Evolutionary conservation across 2,329 filamentous ascomycete genomes (phyloP), one percentile per base, ranked within the genome.

Genomic region (Hirsutella thompsonii): DNA sequence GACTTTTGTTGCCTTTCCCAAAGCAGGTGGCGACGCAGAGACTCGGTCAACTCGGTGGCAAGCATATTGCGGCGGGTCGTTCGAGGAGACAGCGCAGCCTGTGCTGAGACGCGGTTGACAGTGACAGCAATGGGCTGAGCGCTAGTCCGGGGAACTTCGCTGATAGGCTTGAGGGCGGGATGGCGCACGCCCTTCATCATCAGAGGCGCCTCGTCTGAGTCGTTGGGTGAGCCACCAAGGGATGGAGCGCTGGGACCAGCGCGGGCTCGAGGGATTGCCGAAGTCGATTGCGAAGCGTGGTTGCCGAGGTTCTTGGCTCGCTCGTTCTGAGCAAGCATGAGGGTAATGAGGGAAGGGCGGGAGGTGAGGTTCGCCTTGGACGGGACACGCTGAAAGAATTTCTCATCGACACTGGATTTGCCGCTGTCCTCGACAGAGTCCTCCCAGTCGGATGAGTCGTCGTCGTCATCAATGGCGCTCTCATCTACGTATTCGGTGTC

Each of bases 1-100:
- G 86, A 87, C 72, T 92, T 94, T 57, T 96, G 90, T 56, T 94
- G 87, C 40, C 92, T 82, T 60, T 98, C 92, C 84, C 87, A 94
- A 14, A 96, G 74, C 14, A 98, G 79, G 53, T 95, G 85, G 51
- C 88, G 84, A 19, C 92, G 79, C 3, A 98, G 78, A 19, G 87
- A 94, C 58, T 94, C 88, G 2, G 90, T 95, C 41, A 98, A 69
- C 65, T 98, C 92, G 0, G 86, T 93, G 8, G 86, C 83, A 42
- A 98, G 74, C 92, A 98, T 98, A 62, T 95, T 93, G 45, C 89
- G 78, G 39, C 92, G 78, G 0, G 89, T 95, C 0, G 90, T 95
- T 43, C 88, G 79, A 4, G 92, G 92, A 5, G 92, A 96, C 48
- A 94, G 73, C 2, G 87, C 84, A 21, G 80, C 77, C 42, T 85